A percentile compares a stretch with the other conserved stretches of the same genome.
These are phyloP conservation scores for Zygosaccharomyces bailii DNA, from an alignment of 805 yeast genomes.

Conservation along the genomic window DNA sequence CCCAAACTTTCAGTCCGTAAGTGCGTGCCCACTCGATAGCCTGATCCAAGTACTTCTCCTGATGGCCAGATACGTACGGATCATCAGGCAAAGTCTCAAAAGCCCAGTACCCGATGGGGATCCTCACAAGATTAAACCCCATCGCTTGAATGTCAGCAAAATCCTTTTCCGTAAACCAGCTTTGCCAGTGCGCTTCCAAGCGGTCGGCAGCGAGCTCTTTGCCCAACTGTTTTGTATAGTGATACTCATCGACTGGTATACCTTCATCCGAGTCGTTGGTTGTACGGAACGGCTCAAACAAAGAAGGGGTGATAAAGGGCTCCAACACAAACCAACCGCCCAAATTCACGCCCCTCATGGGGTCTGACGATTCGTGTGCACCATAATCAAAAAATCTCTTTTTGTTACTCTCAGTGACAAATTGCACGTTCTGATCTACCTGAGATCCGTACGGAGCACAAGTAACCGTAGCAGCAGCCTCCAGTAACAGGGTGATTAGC, in stretches of 20 bases:
- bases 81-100: constrained; percentile 58
- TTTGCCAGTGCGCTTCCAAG: constrained; percentile 68
- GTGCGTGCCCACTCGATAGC: constrained; percentile 74
- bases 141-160: constrained; percentile 52
- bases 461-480: not conserved
- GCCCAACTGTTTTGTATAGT: constrained; percentile 60
- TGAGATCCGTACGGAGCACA: not conserved
- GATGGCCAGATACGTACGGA: constrained; percentile 81
- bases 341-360: constrained; percentile 61
- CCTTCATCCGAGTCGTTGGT: constrained; percentile 35
- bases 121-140: constrained; percentile 82
- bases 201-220: constrained; percentile 48
- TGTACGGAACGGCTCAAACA: constrained; percentile 52
- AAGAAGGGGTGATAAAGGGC: constrained; percentile 77
- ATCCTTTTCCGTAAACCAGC: constrained; percentile 74
- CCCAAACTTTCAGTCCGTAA: constrained; percentile 71
- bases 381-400: constrained; percentile 23
- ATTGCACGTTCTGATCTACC: constrained; percentile 12
- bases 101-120: constrained; percentile 97
- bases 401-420: constrained; percentile 16
- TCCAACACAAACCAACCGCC: constrained; percentile 91
- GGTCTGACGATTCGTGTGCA: constrained; percentile 11
- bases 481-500: not conserved
- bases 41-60: constrained; percentile 62
- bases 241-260: constrained; percentile 82